Base-by-base conservation (phyloP, 1,284 basidiomycete genomes). In the Fomitopsis betulina region DNA sequence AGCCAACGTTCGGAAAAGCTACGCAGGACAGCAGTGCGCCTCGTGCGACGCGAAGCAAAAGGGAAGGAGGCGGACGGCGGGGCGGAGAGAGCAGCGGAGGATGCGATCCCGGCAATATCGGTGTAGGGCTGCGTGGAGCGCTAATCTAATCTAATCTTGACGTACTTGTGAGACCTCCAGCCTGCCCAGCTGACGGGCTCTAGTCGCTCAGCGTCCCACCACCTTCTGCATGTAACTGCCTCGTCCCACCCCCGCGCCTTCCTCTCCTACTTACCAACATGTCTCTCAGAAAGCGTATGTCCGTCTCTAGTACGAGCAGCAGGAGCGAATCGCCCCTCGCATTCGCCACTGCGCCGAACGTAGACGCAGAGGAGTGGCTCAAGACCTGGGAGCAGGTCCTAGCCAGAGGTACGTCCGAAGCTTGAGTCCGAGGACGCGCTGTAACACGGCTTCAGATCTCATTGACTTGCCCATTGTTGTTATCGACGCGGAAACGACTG, bases 401-500 rank as follows among this genome's bases (percentile, higher is more conserved):
- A 30, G 85, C 84, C 4, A 77, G 77, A 78, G 85, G 86, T 84
- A 21, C 8, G 33, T 50, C 10, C 32, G 4, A 13, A 15, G 19
- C 23, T 12, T 55, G 37, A 13, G 2, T 40, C 17, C 30, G 35
- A 4, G 3, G 32, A 9, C 12, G 19, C 30, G n/a, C 15, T 38
- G 19, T 58, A 6, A 12, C 27, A 3, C 21, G 21, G 23, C 61
- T 2, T 15, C 38, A 89, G 85, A 88, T 69, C 74, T 90, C 30
- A 83, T 88, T 62, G 87, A 89, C 67, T 80, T 78, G 37, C 80
- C 79, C 2, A 77, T 91, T 50, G 79, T 87, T 21, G 73, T 76
- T 21, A 79, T 92, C 9, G 85, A 87, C 57, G 81, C 81, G 13
- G 82, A 87, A 42, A 83, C 78, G 3, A 85, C 79, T 51, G 90